phyloP scores from a whole-genome alignment of 768 basidiomycete genomes.

The Mycena filopes region DNA sequence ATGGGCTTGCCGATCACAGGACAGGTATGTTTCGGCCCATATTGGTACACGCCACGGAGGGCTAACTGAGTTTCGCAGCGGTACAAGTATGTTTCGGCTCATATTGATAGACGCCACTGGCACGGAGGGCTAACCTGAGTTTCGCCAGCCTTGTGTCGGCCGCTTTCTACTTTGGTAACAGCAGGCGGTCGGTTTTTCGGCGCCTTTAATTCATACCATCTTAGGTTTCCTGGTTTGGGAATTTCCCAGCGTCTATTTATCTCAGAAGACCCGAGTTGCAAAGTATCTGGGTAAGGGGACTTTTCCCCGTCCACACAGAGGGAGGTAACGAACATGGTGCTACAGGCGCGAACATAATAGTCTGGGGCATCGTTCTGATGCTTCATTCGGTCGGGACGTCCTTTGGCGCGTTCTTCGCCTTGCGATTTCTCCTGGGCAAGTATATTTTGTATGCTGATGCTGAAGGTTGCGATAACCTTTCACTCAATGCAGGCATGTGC shows the following conservation, averaged over 20 bases:
- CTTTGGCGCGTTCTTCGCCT: constrained; percentile 70
- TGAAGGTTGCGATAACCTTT: background rate
- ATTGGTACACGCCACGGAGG: background rate
- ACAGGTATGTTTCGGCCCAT: constrained; percentile 49
- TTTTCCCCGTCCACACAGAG: background rate
- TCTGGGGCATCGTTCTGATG: constrained; percentile 71
- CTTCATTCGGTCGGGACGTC: constrained; percentile 65
- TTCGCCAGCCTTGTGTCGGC: constrained; percentile 69
- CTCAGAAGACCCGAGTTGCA: constrained; percentile 67
- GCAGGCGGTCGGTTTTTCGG: background rate
- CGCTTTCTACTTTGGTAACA: constrained; percentile 70
- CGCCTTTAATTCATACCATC: background rate
- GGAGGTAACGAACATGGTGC: background rate
- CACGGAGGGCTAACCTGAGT: too few relatives aligned
- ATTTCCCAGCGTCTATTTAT: constrained; percentile 73
- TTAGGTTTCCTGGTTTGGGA: constrained; percentile 69
- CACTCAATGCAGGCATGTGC: constrained; percentile 70
- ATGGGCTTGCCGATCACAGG: constrained; percentile 76
- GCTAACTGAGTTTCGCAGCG: constrained; percentile 46
- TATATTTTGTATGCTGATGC: constrained; percentile 1
- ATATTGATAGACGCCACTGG: too few relatives aligned
- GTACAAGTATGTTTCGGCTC: too few relatives aligned
- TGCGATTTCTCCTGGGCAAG: constrained; percentile 69
- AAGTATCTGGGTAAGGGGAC: constrained; percentile 65
- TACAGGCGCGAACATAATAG: constrained; percentile 63